Conservation (phyloP, 2,329 filamentous ascomycete species). For the Fusarium sp. region DNA sequence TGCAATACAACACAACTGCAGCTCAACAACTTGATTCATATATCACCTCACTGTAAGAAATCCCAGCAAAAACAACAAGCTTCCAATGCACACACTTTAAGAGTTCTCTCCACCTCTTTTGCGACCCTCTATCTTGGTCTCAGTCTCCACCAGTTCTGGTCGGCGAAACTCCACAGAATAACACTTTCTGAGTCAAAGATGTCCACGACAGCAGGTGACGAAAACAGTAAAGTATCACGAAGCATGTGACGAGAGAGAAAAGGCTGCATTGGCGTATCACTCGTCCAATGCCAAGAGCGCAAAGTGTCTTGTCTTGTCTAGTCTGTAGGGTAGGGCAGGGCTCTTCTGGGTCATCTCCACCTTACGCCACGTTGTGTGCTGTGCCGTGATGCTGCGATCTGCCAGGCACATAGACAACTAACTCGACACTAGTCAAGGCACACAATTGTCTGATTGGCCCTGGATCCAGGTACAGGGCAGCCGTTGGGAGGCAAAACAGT, state of each 20-base stretch:
- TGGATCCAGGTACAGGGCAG: constrained; percentile 5
- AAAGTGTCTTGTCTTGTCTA: neutral
- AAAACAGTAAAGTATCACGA: constrained; percentile 4
- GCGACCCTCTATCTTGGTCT: neutral
- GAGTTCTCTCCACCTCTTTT: constrained; percentile 13
- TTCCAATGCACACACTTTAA: constrained; percentile 34
- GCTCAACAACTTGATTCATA: neutral
- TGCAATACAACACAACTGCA: neutral
- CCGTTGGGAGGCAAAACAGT: constrained; percentile 27
- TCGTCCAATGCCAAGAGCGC: neutral
- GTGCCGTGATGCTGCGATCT: constrained; percentile 15
- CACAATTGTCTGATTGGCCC: constrained; percentile 24
- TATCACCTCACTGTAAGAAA: neutral
- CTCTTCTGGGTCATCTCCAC: constrained; percentile 13
- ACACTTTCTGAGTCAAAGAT: neutral
- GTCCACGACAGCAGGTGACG: constrained; percentile 11
- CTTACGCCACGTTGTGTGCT: constrained; percentile 34
- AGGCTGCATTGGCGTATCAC: constrained; percentile 13
- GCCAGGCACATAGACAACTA: constrained; percentile 28
- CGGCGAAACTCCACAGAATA: constrained; percentile 9
- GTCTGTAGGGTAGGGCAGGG: constrained; percentile 30
- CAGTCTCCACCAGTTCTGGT: neutral
- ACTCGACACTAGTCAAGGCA: constrained; percentile 32
- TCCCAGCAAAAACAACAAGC: neutral
- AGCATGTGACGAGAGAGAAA: constrained; percentile 2